These are phyloP conservation scores for Porcisia hertigi DNA, from an alignment of 208 protist species.

Conservation along the genomic window DNA sequence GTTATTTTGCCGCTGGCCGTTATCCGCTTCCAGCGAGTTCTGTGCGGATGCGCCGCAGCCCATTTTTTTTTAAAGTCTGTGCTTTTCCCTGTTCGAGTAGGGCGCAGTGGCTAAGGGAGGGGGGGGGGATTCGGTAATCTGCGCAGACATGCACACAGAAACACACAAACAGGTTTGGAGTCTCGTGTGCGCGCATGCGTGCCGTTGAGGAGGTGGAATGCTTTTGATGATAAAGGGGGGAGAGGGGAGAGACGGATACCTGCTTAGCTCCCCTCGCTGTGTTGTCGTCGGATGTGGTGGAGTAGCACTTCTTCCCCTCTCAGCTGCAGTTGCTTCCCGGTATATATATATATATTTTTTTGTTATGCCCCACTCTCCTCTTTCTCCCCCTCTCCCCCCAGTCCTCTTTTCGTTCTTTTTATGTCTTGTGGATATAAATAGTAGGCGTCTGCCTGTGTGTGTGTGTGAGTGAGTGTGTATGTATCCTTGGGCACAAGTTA, in stretches of 20 bases:
- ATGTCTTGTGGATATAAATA: not conserved
- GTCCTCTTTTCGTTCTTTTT: not conserved
- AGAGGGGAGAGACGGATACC: not conserved
- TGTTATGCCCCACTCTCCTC: too few species aligned
- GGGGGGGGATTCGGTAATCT: not conserved
- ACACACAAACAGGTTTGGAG: not conserved
- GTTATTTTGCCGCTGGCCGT: not conserved
- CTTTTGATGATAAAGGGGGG: not conserved
- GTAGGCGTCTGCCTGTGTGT: not conserved
- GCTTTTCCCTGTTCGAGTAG: not conserved
- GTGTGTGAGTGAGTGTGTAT: not conserved
- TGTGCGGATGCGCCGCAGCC: conserved; percentile 1
- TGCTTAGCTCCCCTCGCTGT: not conserved
- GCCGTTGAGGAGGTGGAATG: not conserved
- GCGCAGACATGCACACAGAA: not conserved
- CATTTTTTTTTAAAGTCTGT: not conserved
- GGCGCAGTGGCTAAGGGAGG: not conserved
- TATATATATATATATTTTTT: too few species aligned
- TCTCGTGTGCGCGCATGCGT: not conserved
- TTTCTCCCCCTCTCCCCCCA: too few species aligned
- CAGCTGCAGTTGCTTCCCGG: too few species aligned
- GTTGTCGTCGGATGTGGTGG: too few species aligned
- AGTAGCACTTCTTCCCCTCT: not conserved
- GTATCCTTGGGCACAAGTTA: too few species aligned
- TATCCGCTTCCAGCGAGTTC: not conserved